Conservation (phyloP, 441 rosid genomes). For the Aleurites moluccanus region DNA sequence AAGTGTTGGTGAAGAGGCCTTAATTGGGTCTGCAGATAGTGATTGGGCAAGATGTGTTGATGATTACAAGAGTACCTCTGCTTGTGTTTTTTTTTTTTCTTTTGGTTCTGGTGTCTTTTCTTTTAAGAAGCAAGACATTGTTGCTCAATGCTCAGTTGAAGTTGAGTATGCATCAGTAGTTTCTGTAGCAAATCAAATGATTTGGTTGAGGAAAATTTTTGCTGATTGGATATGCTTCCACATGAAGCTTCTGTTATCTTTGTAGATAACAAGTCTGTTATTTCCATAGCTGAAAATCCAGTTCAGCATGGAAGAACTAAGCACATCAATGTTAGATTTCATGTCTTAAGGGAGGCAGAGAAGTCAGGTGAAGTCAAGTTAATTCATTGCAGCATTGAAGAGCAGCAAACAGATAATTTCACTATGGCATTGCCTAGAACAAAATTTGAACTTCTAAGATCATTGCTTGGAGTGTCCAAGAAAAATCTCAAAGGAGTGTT, state of each 20-base stretch:
- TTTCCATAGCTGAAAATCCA: background rate
- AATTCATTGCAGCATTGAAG: background rate
- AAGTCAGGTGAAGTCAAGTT: background rate
- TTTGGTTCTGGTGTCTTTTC: background rate
- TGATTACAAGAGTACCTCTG: background rate
- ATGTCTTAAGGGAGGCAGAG: background rate
- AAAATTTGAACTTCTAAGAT: background rate
- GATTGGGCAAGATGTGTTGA: background rate
- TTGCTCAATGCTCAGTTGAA: background rate
- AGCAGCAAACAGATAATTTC: background rate
- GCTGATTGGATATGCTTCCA: background rate
- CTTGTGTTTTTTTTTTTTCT: background rate
- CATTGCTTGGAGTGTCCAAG: background rate
- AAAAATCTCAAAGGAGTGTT: background rate
- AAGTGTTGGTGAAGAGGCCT: rapidly evolving
- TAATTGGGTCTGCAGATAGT: background rate
- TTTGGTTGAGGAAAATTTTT: background rate
- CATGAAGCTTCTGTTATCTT: background rate
- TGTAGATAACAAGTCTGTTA: background rate
- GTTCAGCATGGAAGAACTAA: background rate
- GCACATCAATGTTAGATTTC: background rate
- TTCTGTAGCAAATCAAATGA: background rate
- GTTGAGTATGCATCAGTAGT: background rate
- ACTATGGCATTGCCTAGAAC: background rate
- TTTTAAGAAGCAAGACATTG: background rate